Evolutionary conservation across 495 filamentous ascomycete species (phyloP).

Genomic region (Penicillium antarcticum): DNA sequence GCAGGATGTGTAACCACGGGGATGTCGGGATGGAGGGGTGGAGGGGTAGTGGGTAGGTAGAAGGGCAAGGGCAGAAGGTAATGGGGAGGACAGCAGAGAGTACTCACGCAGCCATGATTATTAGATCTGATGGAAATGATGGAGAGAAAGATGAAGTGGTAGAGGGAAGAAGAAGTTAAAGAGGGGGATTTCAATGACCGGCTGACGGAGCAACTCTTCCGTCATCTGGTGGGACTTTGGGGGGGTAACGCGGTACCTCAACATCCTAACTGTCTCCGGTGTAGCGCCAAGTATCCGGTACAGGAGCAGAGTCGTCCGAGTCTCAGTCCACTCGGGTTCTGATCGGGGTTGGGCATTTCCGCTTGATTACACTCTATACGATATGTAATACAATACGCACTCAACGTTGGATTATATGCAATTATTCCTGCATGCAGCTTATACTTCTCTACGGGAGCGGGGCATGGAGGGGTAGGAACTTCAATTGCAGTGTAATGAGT

Average conservation of each 20-base stretch:
- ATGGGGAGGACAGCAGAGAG: not conserved
- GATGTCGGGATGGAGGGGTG: conserved; percentile 1
- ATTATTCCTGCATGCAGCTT: conserved; percentile 3
- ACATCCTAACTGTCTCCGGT: conserved; percentile 16
- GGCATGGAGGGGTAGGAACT: conserved; percentile 34
- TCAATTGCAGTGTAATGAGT: not conserved
- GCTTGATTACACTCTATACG: not conserved
- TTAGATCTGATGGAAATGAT: conserved; percentile 14
- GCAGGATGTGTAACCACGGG: not conserved
- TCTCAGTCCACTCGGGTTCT: conserved; percentile 30
- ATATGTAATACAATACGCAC: no score
- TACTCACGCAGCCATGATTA: conserved; percentile 54
- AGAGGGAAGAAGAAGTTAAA: conserved; percentile 14
- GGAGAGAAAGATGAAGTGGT: conserved; percentile 9
- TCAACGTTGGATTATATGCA: not conserved
- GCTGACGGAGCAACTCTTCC: conserved; percentile 47
- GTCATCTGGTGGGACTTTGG: conserved; percentile 43
- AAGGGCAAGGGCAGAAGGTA: conserved; percentile 1
- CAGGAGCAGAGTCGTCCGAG: conserved; percentile 46
- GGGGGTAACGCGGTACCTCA: conserved; percentile 18
- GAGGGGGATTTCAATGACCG: conserved; percentile 18
- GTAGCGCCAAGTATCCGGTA: conserved; percentile 26
- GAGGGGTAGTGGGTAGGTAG: not conserved
- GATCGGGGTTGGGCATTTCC: conserved; percentile 5
- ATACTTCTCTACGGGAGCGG: conserved; percentile 23